phyloP scores from a whole-genome alignment of 805 yeast species.

The Wickerhamomyces subpelliculosus region DNA sequence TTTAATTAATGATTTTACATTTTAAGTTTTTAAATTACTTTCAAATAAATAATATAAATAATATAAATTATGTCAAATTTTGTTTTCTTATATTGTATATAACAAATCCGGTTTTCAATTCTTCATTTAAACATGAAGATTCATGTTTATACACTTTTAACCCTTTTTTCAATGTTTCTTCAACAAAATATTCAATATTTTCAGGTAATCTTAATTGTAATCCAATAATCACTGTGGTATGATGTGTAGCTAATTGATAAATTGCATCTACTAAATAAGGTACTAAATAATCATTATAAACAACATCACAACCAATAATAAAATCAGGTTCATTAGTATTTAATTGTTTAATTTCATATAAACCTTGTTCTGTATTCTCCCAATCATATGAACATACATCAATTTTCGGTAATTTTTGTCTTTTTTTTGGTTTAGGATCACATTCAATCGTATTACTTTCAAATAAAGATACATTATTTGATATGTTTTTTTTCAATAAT shows the following conservation, averaged over 20 bases:
- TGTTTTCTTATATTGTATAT: conserved; percentile 29
- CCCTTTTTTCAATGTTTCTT: conserved; percentile 21
- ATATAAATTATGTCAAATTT: neutral
- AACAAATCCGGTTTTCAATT: conserved; percentile 36
- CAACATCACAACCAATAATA: conserved; percentile 57
- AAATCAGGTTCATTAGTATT: conserved; percentile 30
- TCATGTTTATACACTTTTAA: conserved; percentile 32
- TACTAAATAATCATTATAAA: conserved; percentile 56
- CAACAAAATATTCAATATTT: conserved; percentile 41
- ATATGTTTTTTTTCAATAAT: conserved; percentile 40
- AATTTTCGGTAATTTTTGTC: conserved; percentile 12
- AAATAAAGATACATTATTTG: conserved; percentile 26
- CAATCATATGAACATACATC: conserved; percentile 54
- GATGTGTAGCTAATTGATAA: conserved; percentile 24
- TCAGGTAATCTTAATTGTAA: conserved; percentile 50
- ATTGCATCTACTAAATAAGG: conserved; percentile 41
- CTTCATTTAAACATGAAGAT: conserved; percentile 23
- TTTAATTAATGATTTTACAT: neutral
- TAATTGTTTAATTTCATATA: conserved; percentile 15
- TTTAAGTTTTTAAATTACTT: too few relatives aligned
- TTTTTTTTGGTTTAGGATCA: conserved; percentile 1
- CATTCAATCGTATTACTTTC: conserved; percentile 18
- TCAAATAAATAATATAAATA: neutral
- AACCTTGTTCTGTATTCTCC: conserved; percentile 41
- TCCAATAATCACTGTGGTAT: conserved; percentile 34